Evolutionary conservation across 108 stramenopile genomes (phyloP).

Genomic region (Chaetoceros muelleri): DNA sequence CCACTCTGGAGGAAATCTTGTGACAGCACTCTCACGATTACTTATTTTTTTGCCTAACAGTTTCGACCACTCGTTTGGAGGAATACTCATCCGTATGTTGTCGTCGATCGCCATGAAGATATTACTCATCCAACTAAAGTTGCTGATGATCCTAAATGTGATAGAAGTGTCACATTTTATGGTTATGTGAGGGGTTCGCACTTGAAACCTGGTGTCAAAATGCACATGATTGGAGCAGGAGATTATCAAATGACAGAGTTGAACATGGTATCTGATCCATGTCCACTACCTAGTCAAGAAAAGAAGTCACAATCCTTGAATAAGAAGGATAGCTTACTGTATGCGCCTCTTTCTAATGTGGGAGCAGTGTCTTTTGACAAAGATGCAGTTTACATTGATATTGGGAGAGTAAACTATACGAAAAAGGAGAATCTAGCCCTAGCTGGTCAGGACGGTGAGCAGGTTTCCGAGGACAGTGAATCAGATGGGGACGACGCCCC

Average conservation of each 20-base stretch:
- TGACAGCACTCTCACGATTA: background rate
- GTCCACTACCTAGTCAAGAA: constrained; percentile 71
- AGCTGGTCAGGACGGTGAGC: constrained; percentile 17
- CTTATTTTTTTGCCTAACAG: constrained; percentile 12
- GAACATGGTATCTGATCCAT: constrained; percentile 69
- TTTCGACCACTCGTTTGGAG: constrained; percentile 96
- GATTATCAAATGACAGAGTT: constrained; percentile 80
- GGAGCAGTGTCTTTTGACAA: constrained; percentile 89
- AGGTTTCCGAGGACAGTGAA: constrained; percentile 30
- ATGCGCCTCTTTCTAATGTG: constrained; percentile 92
- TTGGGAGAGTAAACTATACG: constrained; percentile 82
- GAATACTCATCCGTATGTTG: constrained; percentile 94
- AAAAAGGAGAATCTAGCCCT: constrained; percentile 63
- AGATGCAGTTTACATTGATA: constrained; percentile 97
- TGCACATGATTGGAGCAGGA: constrained; percentile 94
- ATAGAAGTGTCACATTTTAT: constrained; percentile 83
- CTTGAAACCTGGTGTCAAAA: constrained; percentile 74
- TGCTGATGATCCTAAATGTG: constrained; percentile 68
- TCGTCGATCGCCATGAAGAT: constrained; percentile 93
- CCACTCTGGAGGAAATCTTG: constrained; percentile 2
- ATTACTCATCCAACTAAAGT: constrained; percentile 68
- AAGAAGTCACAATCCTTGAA: constrained; percentile 64
- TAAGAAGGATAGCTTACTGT: constrained; percentile 85
- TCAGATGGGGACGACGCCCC: constrained; percentile 30
- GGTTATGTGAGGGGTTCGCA: constrained; percentile 95